Evolutionary conservation across 805 yeast genomes (phyloP).

Genomic region (Saccharomycopsis capsularis): DNA sequence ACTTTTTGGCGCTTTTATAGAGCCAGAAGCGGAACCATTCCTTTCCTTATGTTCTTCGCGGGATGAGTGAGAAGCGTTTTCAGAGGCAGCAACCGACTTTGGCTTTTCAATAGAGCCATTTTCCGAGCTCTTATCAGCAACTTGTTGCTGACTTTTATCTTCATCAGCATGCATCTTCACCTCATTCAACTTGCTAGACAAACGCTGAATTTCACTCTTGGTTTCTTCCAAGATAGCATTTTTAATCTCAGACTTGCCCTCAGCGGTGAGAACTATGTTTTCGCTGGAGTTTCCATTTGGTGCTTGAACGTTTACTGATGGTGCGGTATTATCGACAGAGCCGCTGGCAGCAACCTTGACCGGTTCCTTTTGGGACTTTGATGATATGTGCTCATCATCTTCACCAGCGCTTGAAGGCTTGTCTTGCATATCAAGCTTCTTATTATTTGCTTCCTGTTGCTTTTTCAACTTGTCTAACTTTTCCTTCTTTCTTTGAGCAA

Average conservation of each 20-base stretch:
- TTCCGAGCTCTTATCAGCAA: neutral
- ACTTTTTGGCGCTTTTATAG: neutral
- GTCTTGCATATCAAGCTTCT: too few species aligned
- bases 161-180: neutral
- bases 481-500: conserved; percentile 43
- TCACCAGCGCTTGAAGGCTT: too few species aligned
- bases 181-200: neutral
- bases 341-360: neutral
- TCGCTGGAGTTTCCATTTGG: too few species aligned
- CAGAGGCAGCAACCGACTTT: too few species aligned
- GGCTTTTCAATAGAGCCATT: neutral
- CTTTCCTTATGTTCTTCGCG: too few species aligned
- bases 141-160: neutral
- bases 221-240: neutral
- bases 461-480: neutral
- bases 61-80: neutral
- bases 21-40: neutral
- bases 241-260: neutral
- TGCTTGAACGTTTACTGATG: too few species aligned
- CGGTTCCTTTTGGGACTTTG: neutral
- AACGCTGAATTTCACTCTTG: neutral
- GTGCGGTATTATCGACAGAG: too few species aligned
- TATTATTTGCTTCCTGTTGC: neutral
- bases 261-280: neutral
- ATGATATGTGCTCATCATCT: neutral